Conservation (phyloP, 352 stramenopile species). For the Phytophthora megakarya region DNA sequence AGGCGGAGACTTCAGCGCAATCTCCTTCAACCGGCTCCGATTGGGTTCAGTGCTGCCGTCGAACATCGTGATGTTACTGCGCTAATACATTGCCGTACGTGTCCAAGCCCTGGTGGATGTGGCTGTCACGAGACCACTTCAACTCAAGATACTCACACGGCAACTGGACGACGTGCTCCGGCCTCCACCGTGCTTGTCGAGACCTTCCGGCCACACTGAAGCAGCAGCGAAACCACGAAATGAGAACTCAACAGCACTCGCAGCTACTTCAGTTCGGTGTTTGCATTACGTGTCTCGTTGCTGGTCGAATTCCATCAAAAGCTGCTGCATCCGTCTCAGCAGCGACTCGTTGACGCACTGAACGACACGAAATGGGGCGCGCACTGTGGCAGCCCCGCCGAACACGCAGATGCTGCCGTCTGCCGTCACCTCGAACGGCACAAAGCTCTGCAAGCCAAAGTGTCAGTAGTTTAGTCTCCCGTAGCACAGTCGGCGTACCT, state of each 20-base stretch:
- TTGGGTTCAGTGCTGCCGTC: constrained; percentile 11
- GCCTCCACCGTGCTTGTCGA: constrained; percentile 40
- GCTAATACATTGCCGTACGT: background rate
- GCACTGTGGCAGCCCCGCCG: constrained; percentile 50
- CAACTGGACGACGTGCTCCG: constrained; percentile 19
- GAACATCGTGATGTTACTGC: constrained; percentile 13
- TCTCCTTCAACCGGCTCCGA: constrained; percentile 6
- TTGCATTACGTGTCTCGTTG: constrained; percentile 11
- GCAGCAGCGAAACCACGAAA: too few species aligned
- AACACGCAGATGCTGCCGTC: constrained; percentile 43
- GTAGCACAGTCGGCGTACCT: constrained; percentile 17
- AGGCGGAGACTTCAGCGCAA: too few species aligned
- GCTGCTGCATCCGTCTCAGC: constrained; percentile 40
- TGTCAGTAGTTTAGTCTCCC: background rate
- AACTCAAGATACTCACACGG: constrained; percentile 2
- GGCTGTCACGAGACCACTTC: background rate
- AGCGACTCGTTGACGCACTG: constrained; percentile 61
- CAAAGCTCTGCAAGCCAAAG: constrained; percentile 23
- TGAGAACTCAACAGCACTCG: too few species aligned
- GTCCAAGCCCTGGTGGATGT: background rate
- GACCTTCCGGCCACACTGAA: constrained; percentile 33
- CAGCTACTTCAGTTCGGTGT: too few species aligned
- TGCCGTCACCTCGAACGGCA: constrained; percentile 24
- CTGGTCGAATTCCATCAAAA: constrained; percentile 35
- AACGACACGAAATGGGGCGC: constrained; percentile 37